A percentile compares a stretch with the other conserved stretches of the same genome.
phyloP scores from a whole-genome alignment of 371 early-diverging fungal species.

The Furculomyces boomerangus region DNA sequence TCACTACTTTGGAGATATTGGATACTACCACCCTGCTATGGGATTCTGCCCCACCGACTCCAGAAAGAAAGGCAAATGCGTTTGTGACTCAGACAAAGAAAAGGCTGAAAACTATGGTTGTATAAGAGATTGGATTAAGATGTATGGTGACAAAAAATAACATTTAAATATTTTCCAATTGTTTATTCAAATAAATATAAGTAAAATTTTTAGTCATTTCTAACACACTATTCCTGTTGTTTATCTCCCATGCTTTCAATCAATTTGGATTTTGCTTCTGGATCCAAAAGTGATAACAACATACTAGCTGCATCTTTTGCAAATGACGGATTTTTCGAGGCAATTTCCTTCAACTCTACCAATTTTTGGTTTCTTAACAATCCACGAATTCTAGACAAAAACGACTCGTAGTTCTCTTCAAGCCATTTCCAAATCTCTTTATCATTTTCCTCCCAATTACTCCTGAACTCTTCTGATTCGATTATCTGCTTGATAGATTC shows the following conservation, averaged over 20 bases:
- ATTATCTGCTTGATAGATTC: not conserved
- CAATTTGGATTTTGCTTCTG: constrained; percentile 1
- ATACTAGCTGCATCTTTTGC: not conserved
- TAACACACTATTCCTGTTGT: not conserved
- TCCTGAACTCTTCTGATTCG: not conserved
- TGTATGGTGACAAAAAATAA: not conserved
- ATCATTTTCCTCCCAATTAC: constrained; percentile 35
- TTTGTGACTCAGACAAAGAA: constrained; percentile 2
- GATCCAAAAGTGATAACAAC: not conserved
- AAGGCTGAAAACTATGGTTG: not conserved
- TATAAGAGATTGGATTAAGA: not conserved
- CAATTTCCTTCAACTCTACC: constrained; percentile 23
- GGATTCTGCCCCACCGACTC: constrained; percentile 36
- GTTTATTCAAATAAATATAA: not conserved
- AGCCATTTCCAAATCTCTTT: constrained; percentile 40
- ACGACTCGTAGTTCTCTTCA: constrained; percentile 27
- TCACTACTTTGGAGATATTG: constrained; percentile 81
- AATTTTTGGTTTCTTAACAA: constrained; percentile 15
- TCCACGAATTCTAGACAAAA: constrained; percentile 22
- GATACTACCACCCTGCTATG: constrained; percentile 50
- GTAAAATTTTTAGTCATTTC: not conserved
- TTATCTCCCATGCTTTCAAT: not conserved
- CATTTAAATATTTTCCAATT: not conserved
- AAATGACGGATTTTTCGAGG: not conserved
- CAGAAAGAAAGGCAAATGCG: not conserved